Percentiles rank a stretch among this genome's conserved stretches.
These are phyloP conservation scores for Auriscalpium microsporum DNA, from an alignment of 768 basidiomycete species.

Conservation along the genomic window DNA sequence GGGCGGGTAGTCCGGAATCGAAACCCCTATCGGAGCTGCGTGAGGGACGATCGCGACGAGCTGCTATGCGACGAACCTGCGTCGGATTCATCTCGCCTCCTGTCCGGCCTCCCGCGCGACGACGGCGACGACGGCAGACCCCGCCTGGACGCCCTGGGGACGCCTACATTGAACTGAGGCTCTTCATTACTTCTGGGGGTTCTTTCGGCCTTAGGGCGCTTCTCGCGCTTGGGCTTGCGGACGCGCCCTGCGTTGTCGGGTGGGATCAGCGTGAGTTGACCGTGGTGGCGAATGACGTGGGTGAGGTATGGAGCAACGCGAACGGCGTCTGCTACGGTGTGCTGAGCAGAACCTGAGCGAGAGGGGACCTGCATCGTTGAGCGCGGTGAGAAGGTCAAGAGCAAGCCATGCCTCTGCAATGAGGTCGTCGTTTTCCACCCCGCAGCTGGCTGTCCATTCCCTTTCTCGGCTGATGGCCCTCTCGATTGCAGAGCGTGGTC, in stretches of 20 bases:
- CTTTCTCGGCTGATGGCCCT: background rate
- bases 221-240: conserved; percentile 32
- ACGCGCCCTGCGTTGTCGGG: conserved; percentile 43
- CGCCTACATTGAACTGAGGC: conserved; percentile 15
- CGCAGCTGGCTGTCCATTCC: conserved; percentile 5
- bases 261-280: conserved; percentile 39
- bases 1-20: conserved; percentile 57
- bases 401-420: conserved; percentile 16
- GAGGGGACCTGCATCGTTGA: conserved; percentile 12
- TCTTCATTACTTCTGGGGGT: conserved; percentile 7
- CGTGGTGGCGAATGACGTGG: conserved; percentile 46
- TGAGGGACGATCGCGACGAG: background rate
- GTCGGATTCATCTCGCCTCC: conserved; percentile 23
- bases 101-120: conserved; percentile 2
- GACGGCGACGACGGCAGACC: conserved; percentile 11
- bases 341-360: conserved; percentile 15
- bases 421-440: conserved; percentile 9
- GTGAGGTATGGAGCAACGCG: conserved; percentile 47
- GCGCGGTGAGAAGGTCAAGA: conserved; percentile 7
- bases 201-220: conserved; percentile 11
- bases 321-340: conserved; percentile 17
- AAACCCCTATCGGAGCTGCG: conserved; percentile 11
- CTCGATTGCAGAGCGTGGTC: too few relatives aligned
- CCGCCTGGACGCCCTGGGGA: conserved; percentile 10
- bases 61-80: conserved; percentile 18